Conservation (phyloP, 1,139 yeast genomes). For the Suhomyces panamericanus region DNA sequence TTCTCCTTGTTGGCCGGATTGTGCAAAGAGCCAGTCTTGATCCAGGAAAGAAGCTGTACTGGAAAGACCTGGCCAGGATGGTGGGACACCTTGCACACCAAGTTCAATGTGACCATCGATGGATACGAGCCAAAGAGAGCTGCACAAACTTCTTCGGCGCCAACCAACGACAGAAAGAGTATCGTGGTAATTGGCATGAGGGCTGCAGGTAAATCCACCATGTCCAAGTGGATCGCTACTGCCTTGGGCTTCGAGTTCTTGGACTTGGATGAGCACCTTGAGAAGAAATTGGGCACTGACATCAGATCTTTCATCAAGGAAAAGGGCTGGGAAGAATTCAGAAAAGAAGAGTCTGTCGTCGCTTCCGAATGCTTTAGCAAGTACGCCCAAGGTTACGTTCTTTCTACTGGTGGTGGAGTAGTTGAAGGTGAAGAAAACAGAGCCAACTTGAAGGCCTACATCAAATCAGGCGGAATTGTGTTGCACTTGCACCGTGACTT, state of each 20-base stretch:
- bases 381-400: conserved; percentile 59
- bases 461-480: conserved; percentile 67
- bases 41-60: conserved; percentile 87
- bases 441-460: conserved; percentile 54
- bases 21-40: conserved; percentile 57
- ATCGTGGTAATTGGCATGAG: conserved; percentile 94
- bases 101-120: conserved; percentile 61
- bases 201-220: conserved; percentile 93
- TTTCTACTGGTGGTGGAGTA: conserved; percentile 96
- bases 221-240: conserved; percentile 78
- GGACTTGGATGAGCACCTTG: conserved; percentile 78
- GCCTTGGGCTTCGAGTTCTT: conserved; percentile 69
- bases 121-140: conserved; percentile 56
- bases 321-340: conserved; percentile 85
- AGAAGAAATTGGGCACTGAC: conserved; percentile 50
- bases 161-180: conserved; percentile 41
- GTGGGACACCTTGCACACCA: conserved; percentile 90
- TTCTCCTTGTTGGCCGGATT: conserved; percentile 79
- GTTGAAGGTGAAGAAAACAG: conserved; percentile 80
- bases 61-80: conserved; percentile 99
- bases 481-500: conserved; percentile 88
- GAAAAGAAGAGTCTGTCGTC: conserved; percentile 63
- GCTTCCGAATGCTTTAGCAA: conserved; percentile 52
- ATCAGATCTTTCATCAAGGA: conserved; percentile 68
- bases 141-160: conserved; percentile 4